phyloP scores from a whole-genome alignment of 371 early-diverging fungal species.

The Paraphysoderma sedebokerense region DNA sequence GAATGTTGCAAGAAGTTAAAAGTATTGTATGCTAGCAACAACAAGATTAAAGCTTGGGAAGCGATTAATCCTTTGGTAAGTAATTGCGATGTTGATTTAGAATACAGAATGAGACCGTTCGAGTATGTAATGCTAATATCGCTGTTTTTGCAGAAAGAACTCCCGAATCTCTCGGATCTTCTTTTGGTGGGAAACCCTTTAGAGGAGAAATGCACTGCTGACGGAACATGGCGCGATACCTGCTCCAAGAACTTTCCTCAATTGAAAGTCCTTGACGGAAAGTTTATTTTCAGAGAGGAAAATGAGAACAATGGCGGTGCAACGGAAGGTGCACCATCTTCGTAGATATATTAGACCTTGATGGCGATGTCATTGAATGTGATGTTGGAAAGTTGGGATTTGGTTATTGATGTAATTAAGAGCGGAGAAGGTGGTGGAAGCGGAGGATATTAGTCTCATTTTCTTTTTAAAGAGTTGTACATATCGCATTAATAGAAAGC shows the following conservation, averaged over 20 bases:
- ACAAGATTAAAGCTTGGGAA: conserved; percentile 35
- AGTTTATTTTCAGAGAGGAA: conserved; percentile 26
- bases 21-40: conserved; percentile 29
- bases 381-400: too few species aligned
- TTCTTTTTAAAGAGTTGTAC: too few species aligned
- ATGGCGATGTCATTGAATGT: too few species aligned
- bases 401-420: too few species aligned
- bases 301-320: conserved; percentile 5
- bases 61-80: conserved; percentile 9
- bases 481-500: too few species aligned
- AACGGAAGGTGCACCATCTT: too few species aligned
- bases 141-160: conserved; percentile 10
- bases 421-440: too few species aligned
- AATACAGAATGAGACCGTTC: background rate
- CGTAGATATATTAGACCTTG: too few species aligned
- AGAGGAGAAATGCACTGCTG: conserved; percentile 30
- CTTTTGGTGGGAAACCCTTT: conserved; percentile 26
- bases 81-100: background rate
- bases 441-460: too few species aligned
- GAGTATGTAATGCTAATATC: background rate
- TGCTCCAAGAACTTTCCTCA: conserved; percentile 20
- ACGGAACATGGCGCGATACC: conserved; percentile 24
- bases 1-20: conserved; percentile 34
- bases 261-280: conserved; percentile 28
- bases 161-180: conserved; percentile 26